Evolutionary conservation across 441 rosid species (phyloP).

Genomic region (Rhodomyrtus psidioides): DNA sequence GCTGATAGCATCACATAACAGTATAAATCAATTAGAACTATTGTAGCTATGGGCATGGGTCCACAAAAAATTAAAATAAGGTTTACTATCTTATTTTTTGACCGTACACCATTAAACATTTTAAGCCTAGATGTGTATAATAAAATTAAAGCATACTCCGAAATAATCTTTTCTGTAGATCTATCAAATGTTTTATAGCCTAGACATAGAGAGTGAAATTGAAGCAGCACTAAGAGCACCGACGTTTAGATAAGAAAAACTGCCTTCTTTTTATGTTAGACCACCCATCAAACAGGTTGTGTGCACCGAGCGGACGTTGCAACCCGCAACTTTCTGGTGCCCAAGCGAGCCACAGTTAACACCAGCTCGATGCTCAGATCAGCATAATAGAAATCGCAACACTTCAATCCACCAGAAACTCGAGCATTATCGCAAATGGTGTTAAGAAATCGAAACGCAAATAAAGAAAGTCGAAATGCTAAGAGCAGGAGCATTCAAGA

Average conservation of each 20-base stretch:
- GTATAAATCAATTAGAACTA: not conserved
- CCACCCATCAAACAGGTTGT: not conserved
- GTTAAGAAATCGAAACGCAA: not conserved
- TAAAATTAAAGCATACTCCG: not conserved
- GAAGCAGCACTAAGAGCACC: not conserved
- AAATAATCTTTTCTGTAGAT: not conserved
- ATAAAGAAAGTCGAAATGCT: not conserved
- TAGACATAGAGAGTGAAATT: not conserved
- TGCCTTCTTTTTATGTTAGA: not conserved
- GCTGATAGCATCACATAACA: not conserved
- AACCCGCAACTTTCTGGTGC: not conserved
- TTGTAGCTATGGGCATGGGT: not conserved
- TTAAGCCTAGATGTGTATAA: not conserved
- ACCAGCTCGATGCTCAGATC: not conserved
- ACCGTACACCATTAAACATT: not conserved
- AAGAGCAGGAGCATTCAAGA: not conserved
- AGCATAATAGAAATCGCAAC: not conserved
- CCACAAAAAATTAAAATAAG: not conserved
- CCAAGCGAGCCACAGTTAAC: not conserved
- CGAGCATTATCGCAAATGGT: not conserved
- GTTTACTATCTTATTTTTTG: not conserved
- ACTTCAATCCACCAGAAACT: not conserved
- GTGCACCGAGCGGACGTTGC: not conserved
- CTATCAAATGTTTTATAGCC: not conserved
- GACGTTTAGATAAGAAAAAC: not conserved